Base-by-base conservation (phyloP, 2,329 filamentous ascomycete species). In the Microcyclospora pomicola region DNA sequence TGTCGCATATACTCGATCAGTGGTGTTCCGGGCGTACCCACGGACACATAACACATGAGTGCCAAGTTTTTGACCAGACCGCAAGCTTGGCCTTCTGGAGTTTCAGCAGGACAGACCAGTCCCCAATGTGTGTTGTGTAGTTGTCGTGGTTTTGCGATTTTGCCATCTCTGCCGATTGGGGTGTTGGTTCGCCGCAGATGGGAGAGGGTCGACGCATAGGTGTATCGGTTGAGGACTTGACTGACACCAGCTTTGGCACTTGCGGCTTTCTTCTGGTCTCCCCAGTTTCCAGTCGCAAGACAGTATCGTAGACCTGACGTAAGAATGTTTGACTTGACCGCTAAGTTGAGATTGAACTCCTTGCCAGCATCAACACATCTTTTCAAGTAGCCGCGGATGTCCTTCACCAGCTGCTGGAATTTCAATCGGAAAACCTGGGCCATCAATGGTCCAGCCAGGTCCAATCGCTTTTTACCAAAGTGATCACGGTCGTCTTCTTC, bases 101-200 rank as follows among this genome's bases (percentile, higher is more conserved):
- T 98, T 60, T 98, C 91, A 24, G 91, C 88, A 24, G 91, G 91
- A 60, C 91, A 98, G 13, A 98, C 88, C 51, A 96, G 67, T 45
- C 91, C 91, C 91, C 91, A 98, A 58, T 98, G 91, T 6, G 88
- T 96, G 62, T 96, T 96, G 69, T 98, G 91, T 46, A 98, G 72
- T 64, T 98, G 92, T 42, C 91, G 82, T 30, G 91, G 91, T 62
- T 98, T 98, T 31, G 92, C 92, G 49, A 98, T 82, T 63, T 98
- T 98, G 49, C 91, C 92, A 62, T 98, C 92, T 66, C 92, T 77
- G 44, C 92, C 91, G 46, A 98, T 93, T 1, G 91, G 91, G 0
- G 92, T 98, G 60, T 98, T 98, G 37, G 92, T 98, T 55, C 91
- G 80, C 52, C 92, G 80, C 63, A 98, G 73, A 79, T 98, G 92